These are phyloP conservation scores for Cylindricascospora bacillispora DNA, from an alignment of 1,139 yeast species.

Conservation along the genomic window DNA sequence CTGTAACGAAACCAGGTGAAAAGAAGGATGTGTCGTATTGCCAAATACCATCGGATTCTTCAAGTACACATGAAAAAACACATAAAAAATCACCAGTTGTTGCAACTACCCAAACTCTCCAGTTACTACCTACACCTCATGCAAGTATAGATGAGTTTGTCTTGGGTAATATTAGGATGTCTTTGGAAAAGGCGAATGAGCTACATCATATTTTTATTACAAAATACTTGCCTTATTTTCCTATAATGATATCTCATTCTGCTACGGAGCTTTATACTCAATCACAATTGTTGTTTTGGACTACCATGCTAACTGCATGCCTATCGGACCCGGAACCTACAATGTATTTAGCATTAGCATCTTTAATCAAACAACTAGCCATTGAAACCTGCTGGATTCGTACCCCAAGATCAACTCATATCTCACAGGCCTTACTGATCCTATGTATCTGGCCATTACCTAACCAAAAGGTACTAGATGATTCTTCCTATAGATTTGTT, in stretches of 20 bases:
- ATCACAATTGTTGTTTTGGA: constrained; percentile 81
- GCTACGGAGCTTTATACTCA: constrained; percentile 74
- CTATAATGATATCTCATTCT: constrained; percentile 57
- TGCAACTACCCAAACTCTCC: constrained; percentile 21
- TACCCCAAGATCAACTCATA: constrained; percentile 89
- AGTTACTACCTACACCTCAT: constrained; percentile 24
- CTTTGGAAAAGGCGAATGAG: constrained; percentile 55
- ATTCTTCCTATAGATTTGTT: constrained; percentile 77
- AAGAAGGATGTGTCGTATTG: too few species aligned
- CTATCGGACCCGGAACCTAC: constrained; percentile 81
- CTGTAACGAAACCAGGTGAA: not conserved
- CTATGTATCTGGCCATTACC: constrained; percentile 89
- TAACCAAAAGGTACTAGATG: constrained; percentile 84
- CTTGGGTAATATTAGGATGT: constrained; percentile 60
- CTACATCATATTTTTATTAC: constrained; percentile 57
- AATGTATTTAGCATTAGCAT: constrained; percentile 60
- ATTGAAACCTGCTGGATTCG: constrained; percentile 89
- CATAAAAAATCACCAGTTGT: constrained; percentile 10
- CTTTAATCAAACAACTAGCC: constrained; percentile 73
- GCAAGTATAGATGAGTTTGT: constrained; percentile 45
- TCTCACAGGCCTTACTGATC: constrained; percentile 75
- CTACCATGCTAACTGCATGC: constrained; percentile 77
- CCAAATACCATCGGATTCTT: too few species aligned
- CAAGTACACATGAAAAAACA: constrained; percentile 4
- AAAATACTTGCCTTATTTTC: constrained; percentile 63